Evolutionary conservation across 2,329 filamentous ascomycete species (phyloP).

Genomic region (Curvularia eragrostidis): DNA sequence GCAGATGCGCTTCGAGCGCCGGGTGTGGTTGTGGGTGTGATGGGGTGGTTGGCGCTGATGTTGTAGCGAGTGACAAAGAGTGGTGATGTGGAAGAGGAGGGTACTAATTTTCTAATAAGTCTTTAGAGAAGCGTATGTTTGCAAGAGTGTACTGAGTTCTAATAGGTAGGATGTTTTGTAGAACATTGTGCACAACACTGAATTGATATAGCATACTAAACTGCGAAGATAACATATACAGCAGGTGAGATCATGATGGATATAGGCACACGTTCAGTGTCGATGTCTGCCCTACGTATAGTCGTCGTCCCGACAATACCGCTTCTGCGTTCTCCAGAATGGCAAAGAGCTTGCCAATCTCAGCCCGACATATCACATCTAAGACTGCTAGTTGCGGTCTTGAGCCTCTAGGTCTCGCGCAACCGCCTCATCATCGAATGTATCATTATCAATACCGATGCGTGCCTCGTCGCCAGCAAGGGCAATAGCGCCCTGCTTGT

Average conservation of each 20-base stretch:
- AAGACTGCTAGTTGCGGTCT: slow-evolving; percentile 29
- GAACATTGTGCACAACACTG: not conserved
- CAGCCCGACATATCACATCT: not conserved
- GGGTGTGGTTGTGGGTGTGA: slow-evolving; percentile 23
- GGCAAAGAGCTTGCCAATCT: not conserved
- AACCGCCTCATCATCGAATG: slow-evolving; percentile 26
- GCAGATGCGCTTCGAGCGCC: slow-evolving; percentile 24
- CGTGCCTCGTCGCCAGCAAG: slow-evolving; percentile 31
- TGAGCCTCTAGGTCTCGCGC: slow-evolving; percentile 29
- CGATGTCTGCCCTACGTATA: not conserved
- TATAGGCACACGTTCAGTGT: not conserved
- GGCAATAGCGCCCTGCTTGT: slow-evolving; percentile 30
- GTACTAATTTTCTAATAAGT: not conserved
- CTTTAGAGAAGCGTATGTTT: not conserved
- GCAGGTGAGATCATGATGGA: not conserved
- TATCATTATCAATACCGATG: slow-evolving; percentile 22
- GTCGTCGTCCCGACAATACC: not conserved
- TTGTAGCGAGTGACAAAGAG: slow-evolving; percentile 16
- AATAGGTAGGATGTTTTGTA: not conserved
- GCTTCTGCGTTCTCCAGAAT: not conserved
- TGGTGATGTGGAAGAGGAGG: too few species aligned
- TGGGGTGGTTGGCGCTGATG: slow-evolving; percentile 29
- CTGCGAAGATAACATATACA: not conserved
- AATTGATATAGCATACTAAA: not conserved
- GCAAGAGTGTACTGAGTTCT: not conserved